These are phyloP conservation scores for Solanum bukasovii DNA, from an alignment of 257 asterid genomes.

Conservation along the genomic window DNA sequence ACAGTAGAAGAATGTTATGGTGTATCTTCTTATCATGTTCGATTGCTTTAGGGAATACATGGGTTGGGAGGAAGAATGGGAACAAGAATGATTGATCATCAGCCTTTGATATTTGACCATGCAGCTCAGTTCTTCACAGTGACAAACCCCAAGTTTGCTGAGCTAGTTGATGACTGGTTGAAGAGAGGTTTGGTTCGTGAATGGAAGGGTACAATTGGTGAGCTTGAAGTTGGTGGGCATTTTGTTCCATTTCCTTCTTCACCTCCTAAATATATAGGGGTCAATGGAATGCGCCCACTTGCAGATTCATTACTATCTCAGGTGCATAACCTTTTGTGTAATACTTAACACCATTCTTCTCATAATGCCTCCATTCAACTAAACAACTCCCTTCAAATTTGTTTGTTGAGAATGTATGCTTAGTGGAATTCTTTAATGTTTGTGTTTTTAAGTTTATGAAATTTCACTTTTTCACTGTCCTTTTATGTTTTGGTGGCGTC, in stretches of 20 bases:
- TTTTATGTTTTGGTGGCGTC: background rate
- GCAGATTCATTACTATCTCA: conserved; percentile 71
- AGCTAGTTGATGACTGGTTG: conserved; percentile 68
- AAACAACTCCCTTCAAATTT: background rate
- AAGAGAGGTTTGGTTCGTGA: conserved; percentile 51
- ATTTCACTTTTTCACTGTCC: background rate
- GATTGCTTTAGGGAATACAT: conserved; percentile 58
- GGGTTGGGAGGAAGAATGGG: conserved; percentile 98
- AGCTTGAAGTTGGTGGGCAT: conserved; percentile 69
- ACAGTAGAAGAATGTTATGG: background rate
- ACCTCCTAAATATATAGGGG: conserved; percentile 61
- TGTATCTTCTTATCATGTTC: conserved; percentile 27
- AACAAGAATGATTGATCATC: conserved; percentile 67
- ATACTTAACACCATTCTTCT: background rate
- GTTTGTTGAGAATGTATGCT: background rate
- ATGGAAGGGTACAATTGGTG: conserved; percentile 63
- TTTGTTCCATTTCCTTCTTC: conserved; percentile 49
- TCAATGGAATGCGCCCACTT: conserved; percentile 84
- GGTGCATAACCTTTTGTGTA: conserved; percentile 28
- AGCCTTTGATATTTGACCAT: conserved; percentile 65
- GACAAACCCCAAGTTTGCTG: conserved; percentile 51
- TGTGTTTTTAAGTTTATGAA: background rate
- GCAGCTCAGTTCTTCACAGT: conserved; percentile 95
- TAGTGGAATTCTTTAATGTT: background rate
- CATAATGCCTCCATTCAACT: background rate